Percentiles rank a stretch among this genome's conserved stretches.
Evolutionary conservation across 257 asterid genomes (phyloP).

Genomic region (Ajuga chamaepitys): DNA sequence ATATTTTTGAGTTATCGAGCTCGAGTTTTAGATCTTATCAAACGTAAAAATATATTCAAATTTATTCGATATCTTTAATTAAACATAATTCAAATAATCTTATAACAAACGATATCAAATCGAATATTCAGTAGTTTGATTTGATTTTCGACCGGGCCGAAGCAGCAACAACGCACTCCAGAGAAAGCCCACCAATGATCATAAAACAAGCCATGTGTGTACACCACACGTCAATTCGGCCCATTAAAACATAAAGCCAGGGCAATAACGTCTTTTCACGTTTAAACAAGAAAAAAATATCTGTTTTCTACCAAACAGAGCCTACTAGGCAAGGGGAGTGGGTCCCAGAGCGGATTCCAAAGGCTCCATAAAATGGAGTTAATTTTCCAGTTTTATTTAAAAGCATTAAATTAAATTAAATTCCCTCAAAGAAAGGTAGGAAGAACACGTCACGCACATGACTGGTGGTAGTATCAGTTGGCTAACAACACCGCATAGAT

Average conservation of each 20-base stretch:
- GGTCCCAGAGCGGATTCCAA: slow-evolving; percentile 63
- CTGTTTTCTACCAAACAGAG: slow-evolving; percentile 25
- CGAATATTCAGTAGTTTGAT: too few relatives aligned
- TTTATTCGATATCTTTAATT: too few relatives aligned
- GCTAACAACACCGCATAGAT: slow-evolving; percentile 47
- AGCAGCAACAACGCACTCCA: too few relatives aligned
- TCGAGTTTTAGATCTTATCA: too few relatives aligned
- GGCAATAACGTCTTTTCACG: slow-evolving; percentile 21
- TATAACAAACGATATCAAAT: too few relatives aligned
- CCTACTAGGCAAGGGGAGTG: neutral
- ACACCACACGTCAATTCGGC: neutral
- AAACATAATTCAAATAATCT: too few relatives aligned
- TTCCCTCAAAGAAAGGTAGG: slow-evolving; percentile 10
- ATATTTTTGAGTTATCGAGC: too few relatives aligned
- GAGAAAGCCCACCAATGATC: too few relatives aligned
- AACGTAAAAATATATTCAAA: too few relatives aligned
- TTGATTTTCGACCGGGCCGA: too few relatives aligned
- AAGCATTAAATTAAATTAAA: slow-evolving; percentile 8
- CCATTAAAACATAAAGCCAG: slow-evolving; percentile 9
- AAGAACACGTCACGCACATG: slow-evolving; percentile 74
- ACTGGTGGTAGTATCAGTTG: slow-evolving; percentile 40
- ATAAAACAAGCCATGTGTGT: too few relatives aligned
- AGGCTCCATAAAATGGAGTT: slow-evolving; percentile 50
- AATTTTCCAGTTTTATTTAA: slow-evolving; percentile 13
- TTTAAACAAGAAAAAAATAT: neutral